Conservation (phyloP, 768 basidiomycete species). For the Collybia mongolica region DNA sequence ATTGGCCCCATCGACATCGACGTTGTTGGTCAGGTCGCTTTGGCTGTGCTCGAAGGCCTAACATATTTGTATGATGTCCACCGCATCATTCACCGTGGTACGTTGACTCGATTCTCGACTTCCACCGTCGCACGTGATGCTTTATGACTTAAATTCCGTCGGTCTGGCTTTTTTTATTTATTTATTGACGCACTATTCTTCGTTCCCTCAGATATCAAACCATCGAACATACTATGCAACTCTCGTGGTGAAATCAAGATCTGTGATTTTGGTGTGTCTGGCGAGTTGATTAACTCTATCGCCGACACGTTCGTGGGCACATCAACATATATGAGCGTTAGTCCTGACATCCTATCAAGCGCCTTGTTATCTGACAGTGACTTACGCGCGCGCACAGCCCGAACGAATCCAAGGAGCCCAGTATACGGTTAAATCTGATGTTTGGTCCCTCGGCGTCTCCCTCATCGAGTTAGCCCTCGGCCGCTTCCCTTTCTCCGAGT, state of each 20-base stretch:
- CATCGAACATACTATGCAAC: conserved; percentile 95
- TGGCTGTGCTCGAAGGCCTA: conserved; percentile 91
- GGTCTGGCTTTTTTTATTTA: too few species aligned
- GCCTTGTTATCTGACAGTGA: conserved; percentile 3
- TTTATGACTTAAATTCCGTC: neutral
- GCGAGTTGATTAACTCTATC: conserved; percentile 97
- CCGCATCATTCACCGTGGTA: conserved; percentile 97
- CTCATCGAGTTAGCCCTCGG: conserved; percentile 96
- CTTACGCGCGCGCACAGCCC: conserved; percentile 52
- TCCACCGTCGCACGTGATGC: conserved; percentile 1
- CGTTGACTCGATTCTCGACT: conserved; percentile 19
- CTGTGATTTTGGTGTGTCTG: conserved; percentile 98
- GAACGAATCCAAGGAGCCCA: conserved; percentile 98
- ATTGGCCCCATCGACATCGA: conserved; percentile 93
- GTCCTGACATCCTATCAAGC: conserved; percentile 24
- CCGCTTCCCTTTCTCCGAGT: conserved; percentile 94
- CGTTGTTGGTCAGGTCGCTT: conserved; percentile 90
- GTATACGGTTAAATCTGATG: conserved; percentile 98
- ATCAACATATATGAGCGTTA: conserved; percentile 98
- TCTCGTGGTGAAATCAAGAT: conserved; percentile 97
- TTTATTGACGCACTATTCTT: conserved; percentile 21
- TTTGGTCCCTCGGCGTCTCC: conserved; percentile 97
- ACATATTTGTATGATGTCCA: conserved; percentile 98
- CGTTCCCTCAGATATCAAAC: conserved; percentile 83
- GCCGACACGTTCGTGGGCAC: conserved; percentile 99